Base-by-base conservation (phyloP, 2,329 filamentous ascomycete genomes). In the Monilinia aucupariae region DNA sequence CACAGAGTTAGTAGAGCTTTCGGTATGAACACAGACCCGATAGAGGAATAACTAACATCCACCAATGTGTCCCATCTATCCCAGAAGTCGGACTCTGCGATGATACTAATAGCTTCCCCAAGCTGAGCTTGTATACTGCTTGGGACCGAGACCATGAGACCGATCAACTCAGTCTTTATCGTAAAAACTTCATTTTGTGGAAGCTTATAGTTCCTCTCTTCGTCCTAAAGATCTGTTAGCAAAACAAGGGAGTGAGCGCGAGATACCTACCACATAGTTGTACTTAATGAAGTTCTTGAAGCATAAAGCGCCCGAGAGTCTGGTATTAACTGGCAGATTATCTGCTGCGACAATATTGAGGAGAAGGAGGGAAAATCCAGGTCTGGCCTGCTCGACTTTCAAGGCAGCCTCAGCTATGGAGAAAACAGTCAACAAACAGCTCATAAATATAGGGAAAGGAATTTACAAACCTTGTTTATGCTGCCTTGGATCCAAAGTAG, bases 251-350 rank as follows among this genome's bases (percentile, higher is more conserved):
- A 15, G 39, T 43, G 22, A 48, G 20, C n/a, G 43, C 15, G 48
- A 50, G 30, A 53, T 52, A 80, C 85, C 70, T 77, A 88, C 86
- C 71, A 91, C 90, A 85, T 96, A 99, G 80, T 92, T 94, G 74
- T 89, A 86, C 76, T 90, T 89, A 73, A 99, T 92, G 76, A 96
- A 96, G 80, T 99, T 99, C 79, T 99, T 99, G 84, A 99, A 99
- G 79, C 90, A 94, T 65, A 99, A 82, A 34, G 94, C 91, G 71
- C 90, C 91, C 8, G 93, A 86, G 49, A 99, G 86, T 66, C 94
- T 87, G 65, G 90, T 94, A 71, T 90, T 93, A 68, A 82, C 78
- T 48, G 91, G 87, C 67, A 89, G 84, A 49, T 83, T 79, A 63
- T 87, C 84, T 69, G 88, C 86, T 67, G 90, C 91, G 71, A 96